Evolutionary conservation across 1,284 basidiomycete genomes (phyloP), one percentile per base, ranked within the genome.

Genomic region (Tilletia setariae): DNA sequence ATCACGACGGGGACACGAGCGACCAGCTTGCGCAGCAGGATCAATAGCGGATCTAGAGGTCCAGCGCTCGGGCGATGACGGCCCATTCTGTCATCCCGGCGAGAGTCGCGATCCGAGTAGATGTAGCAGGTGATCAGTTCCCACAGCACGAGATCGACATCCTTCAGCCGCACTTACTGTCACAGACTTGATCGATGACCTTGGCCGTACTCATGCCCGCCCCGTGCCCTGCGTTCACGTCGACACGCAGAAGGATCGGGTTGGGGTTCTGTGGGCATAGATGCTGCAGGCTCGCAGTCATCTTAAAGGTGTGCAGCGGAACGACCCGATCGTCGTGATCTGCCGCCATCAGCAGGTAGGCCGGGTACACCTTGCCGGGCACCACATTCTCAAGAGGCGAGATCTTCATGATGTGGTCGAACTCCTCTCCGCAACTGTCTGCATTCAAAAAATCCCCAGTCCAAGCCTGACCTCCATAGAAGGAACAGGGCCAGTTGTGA

Each of bases 381-480:
- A 75, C 67, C 9, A 80, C 76, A n/a, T 80, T 81, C 73, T 82
- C 79, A 66, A 82, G 70, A 21, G 78, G 79, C 63, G 78, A 80
- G 68, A 79, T 80, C 23, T 65, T 69, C 64, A 71, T 72, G 51
- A 76, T 72, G 67, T 81, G 79, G 70, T 82, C 80, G 59, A 82
- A 77, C 61, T 75, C 72, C 46, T 69, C 69, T 0, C 76, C 72
- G 53, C 78, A 78, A 30, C 76, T 77, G 28, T 90, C 87, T 3
- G 91, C 90, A 78, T 91, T 85, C n/a, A 91, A 91, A 74, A 90
- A 93, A 82, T 93, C 92, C 21, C 87, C 1, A 19, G 35, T 30
- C 56, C 56, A 61, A 13, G 56, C 56, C 56, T 61, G n/a, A n/a
- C n/a, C n/a, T n/a, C n/a, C n/a, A n/a, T n/a, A n/a, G n/a, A n/a